Conservation (phyloP, 495 filamentous ascomycete genomes). For the Trichoderma gamsii region DNA sequence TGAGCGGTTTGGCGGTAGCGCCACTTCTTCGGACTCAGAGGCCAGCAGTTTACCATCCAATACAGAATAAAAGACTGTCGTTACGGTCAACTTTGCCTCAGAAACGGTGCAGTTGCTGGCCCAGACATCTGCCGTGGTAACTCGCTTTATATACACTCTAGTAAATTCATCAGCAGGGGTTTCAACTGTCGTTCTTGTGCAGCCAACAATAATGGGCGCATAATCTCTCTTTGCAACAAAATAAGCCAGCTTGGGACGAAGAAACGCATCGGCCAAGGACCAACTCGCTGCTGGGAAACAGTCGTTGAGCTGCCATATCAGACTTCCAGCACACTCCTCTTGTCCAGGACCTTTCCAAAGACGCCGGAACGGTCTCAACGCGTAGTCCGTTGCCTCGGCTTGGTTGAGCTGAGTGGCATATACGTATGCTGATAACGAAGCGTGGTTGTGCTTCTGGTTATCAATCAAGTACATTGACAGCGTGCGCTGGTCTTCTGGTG, state of each 20-base stretch:
- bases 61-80: not conserved
- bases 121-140: not conserved
- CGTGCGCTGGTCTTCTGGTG: constrained; percentile 64
- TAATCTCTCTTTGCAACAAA: constrained; percentile 64
- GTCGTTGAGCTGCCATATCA: constrained; percentile 82
- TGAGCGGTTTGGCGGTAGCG: not conserved
- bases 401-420: constrained; percentile 75
- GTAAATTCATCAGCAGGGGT: not conserved
- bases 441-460: constrained; percentile 50
- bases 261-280: constrained; percentile 68
- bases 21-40: not conserved
- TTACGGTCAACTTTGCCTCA: not conserved
- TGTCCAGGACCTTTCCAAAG: constrained; percentile 62
- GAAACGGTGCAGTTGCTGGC: not conserved
- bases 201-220: constrained; percentile 54
- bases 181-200: not conserved
- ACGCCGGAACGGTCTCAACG: constrained; percentile 69
- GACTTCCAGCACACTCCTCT: constrained; percentile 67
- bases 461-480: constrained; percentile 71
- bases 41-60: not conserved
- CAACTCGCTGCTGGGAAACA: constrained; percentile 75
- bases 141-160: not conserved
- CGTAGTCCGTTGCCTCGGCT: constrained; percentile 67
- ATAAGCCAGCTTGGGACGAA: constrained; percentile 66
- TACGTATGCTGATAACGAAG: constrained; percentile 55